phyloP scores from a whole-genome alignment of 139 green algal species.

The Chlamydomonas incerta region DNA sequence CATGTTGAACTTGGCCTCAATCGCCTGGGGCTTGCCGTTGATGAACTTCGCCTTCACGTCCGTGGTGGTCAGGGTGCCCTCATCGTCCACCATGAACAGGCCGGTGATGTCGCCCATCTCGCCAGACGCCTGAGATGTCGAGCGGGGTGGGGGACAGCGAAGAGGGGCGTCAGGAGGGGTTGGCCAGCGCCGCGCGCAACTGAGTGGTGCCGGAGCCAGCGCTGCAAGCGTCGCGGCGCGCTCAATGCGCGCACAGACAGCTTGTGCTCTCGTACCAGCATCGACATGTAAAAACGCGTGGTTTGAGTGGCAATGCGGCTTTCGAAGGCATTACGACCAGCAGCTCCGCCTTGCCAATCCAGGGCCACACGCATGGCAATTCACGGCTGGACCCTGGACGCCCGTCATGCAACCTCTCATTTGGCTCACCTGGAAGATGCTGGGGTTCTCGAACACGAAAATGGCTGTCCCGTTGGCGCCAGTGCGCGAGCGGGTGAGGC shows the following conservation, averaged over 20 bases:
- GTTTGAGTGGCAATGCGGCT: no score
- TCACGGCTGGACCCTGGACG: no score
- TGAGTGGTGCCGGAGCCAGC: no score
- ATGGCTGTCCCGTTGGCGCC: slow-evolving; percentile 87
- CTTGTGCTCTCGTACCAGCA: no score
- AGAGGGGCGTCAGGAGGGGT: background rate
- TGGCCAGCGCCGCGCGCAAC: no score
- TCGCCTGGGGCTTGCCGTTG: slow-evolving; percentile 93
- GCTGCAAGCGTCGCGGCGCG: no score
- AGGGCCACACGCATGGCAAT: no score
- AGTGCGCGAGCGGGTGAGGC: slow-evolving; percentile 86
- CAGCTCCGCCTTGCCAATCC: no score
- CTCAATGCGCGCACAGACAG: no score
- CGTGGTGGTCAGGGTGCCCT: slow-evolving; percentile 88
- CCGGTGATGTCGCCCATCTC: slow-evolving; percentile 93
- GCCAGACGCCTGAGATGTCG: slow-evolving; percentile 27
- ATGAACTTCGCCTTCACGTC: slow-evolving; percentile 99
- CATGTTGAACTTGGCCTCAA: slow-evolving; percentile 87
- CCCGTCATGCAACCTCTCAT: no score
- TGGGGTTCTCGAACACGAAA: slow-evolving; percentile 93
- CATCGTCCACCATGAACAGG: slow-evolving; percentile 97
- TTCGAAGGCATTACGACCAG: no score
- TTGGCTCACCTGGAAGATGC: slow-evolving; percentile 86
- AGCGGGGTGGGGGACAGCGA: background rate
- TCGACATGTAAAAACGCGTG: no score